Conservation (phyloP, 2,329 filamentous ascomycete species). For the Aspergillus sp. region DNA sequence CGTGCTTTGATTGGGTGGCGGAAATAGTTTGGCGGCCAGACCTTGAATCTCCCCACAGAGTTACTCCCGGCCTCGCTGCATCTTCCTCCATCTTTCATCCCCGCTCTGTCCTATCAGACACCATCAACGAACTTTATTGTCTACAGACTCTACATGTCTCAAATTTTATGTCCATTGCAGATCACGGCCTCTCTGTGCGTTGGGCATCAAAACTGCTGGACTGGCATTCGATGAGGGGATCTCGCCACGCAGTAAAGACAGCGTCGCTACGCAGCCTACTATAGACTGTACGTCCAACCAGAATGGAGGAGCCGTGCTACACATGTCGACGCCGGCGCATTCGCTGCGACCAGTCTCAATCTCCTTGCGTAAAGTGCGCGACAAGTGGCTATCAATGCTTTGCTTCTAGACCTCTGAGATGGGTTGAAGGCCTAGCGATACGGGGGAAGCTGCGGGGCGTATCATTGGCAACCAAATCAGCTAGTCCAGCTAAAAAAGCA, state of each 20-base stretch:
- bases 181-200: background rate
- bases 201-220: background rate
- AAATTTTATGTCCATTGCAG: background rate
- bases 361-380: constrained; percentile 36
- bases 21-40: background rate
- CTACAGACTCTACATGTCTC: background rate
- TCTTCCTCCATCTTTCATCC: background rate
- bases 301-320: constrained; percentile 30
- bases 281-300: background rate
- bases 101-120: background rate
- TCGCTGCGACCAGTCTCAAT: constrained; percentile 34
- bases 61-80: background rate
- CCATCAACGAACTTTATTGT: background rate
- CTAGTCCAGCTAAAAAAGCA: background rate
- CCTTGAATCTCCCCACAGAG: no score
- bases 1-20: background rate
- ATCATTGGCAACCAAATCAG: constrained; percentile 17
- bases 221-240: background rate
- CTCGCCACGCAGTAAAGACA: background rate
- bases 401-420: constrained; percentile 35
- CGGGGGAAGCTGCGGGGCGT: constrained; percentile 35
- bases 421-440: constrained; percentile 40
- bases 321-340: constrained; percentile 40
- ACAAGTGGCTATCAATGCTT: constrained; percentile 37
- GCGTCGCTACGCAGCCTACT: background rate